A percentile compares a stretch with the other conserved stretches of the same genome.
Conservation (phyloP, 805 yeast species). For the Wickerhamomyces chambardii region DNA sequence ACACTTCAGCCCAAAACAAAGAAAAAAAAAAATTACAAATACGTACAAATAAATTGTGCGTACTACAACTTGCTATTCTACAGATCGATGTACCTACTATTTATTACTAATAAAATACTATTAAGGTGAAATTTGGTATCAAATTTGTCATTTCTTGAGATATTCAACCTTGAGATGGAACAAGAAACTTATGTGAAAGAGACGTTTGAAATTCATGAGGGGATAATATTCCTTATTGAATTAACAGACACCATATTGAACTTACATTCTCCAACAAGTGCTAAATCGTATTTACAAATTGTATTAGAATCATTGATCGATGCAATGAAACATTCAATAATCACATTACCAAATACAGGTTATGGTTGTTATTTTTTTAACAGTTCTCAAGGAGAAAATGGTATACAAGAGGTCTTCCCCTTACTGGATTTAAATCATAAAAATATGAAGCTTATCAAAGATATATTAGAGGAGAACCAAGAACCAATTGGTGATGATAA, state of each 20-base stretch:
- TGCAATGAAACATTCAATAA: slow-evolving; percentile 57
- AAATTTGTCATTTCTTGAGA: too few species aligned
- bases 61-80: too few species aligned
- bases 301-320: slow-evolving; percentile 49
- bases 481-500: slow-evolving; percentile 8
- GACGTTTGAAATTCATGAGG: slow-evolving; percentile 45
- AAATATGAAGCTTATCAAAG: slow-evolving; percentile 48
- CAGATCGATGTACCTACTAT: too few species aligned
- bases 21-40: too few species aligned
- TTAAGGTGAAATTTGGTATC: too few species aligned
- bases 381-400: slow-evolving; percentile 28
- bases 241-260: slow-evolving; percentile 37
- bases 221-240: slow-evolving; percentile 55
- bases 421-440: slow-evolving; percentile 45
- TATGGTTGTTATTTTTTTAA: slow-evolving; percentile 65
- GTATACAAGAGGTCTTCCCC: slow-evolving; percentile 41
- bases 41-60: too few species aligned
- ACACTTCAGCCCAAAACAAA: too few species aligned
- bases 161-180: too few species aligned
- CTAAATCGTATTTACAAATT: slow-evolving; percentile 35
- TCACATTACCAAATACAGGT: slow-evolving; percentile 59
- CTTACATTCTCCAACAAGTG: slow-evolving; percentile 23
- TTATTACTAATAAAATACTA: too few species aligned
- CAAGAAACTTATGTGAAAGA: slow-evolving; percentile 1
- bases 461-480: slow-evolving; percentile 35